A percentile compares a stretch with the other conserved stretches of the same genome.
Conservation (phyloP, 2,329 filamentous ascomycete genomes). For the Xylaria sp. region DNA sequence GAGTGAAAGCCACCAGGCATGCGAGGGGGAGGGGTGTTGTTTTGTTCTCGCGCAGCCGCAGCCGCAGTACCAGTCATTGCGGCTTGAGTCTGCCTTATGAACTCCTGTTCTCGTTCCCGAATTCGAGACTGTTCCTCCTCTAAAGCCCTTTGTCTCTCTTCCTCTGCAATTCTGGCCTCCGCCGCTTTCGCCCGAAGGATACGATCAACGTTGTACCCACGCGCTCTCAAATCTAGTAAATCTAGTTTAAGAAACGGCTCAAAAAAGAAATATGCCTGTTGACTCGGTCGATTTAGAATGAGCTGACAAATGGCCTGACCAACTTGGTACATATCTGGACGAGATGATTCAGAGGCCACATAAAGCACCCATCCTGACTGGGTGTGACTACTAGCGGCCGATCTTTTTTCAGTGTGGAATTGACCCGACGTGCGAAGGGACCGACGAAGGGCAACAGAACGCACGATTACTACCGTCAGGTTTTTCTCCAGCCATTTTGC, state of each 20-base stretch:
- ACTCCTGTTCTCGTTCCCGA: conserved; percentile 58
- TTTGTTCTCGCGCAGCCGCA: conserved; percentile 46
- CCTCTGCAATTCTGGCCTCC: conserved; percentile 86
- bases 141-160: conserved; percentile 74
- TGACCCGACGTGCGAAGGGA: conserved; percentile 74
- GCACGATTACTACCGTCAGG: conserved; percentile 77
- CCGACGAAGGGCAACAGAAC: conserved; percentile 76
- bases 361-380: conserved; percentile 70
- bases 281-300: conserved; percentile 80
- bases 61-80: conserved; percentile 40
- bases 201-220: conserved; percentile 95
- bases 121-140: conserved; percentile 75
- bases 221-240: conserved; percentile 78
- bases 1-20: conserved; percentile 77
- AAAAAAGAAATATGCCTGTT: conserved; percentile 87
- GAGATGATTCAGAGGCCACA: conserved; percentile 66
- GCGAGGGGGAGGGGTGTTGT: conserved; percentile 49
- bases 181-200: conserved; percentile 88
- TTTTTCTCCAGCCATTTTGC: conserved; percentile 90
- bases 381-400: conserved; percentile 67
- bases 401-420: conserved; percentile 75
- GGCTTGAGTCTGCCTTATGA: conserved; percentile 52
- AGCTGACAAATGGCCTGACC: conserved; percentile 84
- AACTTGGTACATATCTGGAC: conserved; percentile 88
- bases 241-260: conserved; percentile 90